These are phyloP conservation scores for Ceratobasidium sp. DNA, from an alignment of 1,284 basidiomycete species.

Conservation along the genomic window DNA sequence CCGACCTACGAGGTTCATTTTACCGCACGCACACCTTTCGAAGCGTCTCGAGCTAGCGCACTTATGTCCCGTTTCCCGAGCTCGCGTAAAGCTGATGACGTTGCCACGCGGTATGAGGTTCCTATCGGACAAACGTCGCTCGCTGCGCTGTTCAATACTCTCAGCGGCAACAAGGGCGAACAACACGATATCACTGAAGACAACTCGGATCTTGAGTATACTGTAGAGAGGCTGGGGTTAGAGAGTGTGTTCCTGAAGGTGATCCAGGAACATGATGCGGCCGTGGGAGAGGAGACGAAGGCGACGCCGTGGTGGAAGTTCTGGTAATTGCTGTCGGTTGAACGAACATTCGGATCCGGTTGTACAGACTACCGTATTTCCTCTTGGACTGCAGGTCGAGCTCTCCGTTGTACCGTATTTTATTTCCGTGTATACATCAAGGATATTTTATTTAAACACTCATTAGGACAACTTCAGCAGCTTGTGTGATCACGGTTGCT, in stretches of 20 bases:
- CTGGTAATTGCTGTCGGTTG: not conserved
- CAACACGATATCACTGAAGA: conserved; percentile 52
- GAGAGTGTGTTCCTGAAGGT: conserved; percentile 83
- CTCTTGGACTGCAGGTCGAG: too few species aligned
- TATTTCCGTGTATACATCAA: too few species aligned
- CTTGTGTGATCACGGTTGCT: too few species aligned
- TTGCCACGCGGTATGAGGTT: conserved; percentile 83
- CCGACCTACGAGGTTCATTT: conserved; percentile 86
- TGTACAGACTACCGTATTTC: too few species aligned
- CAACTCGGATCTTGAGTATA: conserved; percentile 72
- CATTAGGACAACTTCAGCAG: too few species aligned
- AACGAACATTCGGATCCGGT: not conserved
- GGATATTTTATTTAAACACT: too few species aligned
- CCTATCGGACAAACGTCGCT: conserved; percentile 63
- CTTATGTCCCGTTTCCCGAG: conserved; percentile 76
- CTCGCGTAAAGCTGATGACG: conserved; percentile 76
- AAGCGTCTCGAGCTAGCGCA: conserved; percentile 67
- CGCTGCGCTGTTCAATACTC: conserved; percentile 47
- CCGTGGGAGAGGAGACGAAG: not conserved
- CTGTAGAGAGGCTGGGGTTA: conserved; percentile 75
- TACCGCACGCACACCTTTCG: conserved; percentile 73
- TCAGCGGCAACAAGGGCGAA: conserved; percentile 19
- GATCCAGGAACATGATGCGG: conserved; percentile 61
- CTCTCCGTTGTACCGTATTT: too few species aligned
- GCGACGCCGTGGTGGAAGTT: conserved; percentile 17